Base-by-base conservation (phyloP, 768 basidiomycete species). In the Auriscalpium vulgare region DNA sequence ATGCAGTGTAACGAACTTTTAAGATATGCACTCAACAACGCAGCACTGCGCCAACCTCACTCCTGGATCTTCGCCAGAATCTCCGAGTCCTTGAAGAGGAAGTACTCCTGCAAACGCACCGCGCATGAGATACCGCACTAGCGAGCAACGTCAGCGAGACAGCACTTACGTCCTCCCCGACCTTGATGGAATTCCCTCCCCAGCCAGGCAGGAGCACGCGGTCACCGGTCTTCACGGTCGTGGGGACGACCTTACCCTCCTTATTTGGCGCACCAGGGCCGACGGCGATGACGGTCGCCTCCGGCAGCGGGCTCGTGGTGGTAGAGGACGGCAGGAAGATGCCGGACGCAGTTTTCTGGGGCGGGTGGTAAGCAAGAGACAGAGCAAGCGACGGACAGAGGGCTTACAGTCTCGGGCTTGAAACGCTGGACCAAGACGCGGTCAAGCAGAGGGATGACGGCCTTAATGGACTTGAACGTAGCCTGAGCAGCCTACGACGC, bases 41-140 rank as follows among this genome's bases (percentile, higher is more conserved):
- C 5, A 43, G 5, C 19, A 11, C 37, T 10, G 8, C 29, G 1
- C 13, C 50, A 11, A 11, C 13, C 17, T 37, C 49, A 97, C 77
- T 97, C 95, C 70, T 87, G 81, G 66, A 97, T 93, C 78, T 95
- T 97, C 57, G 95, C 95, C 53, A 98, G 80, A 68, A 99, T 97
- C 67, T 97, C 95, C 23, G 82, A 71, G 73, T 97, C 95, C 74
- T 86, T 89, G 85, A 95, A 97, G 56, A 99, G 74, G 77, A 80
- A 88, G 74, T 88, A 99, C 68, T 99, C 95, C 94, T 97, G 64
- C 8, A 43, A 21, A 51, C 54, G 34, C 35, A 56, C 46, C 40
- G 50, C 48, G 11, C 46, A 23, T 58, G 47, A 52, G 60, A 34
- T 23, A 61, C 45, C 23, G n/a, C 10, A 11, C 38, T 37, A 50